Base-by-base conservation (phyloP, 371 early-diverging fungal species). In the Mucor saturninus region DNA sequence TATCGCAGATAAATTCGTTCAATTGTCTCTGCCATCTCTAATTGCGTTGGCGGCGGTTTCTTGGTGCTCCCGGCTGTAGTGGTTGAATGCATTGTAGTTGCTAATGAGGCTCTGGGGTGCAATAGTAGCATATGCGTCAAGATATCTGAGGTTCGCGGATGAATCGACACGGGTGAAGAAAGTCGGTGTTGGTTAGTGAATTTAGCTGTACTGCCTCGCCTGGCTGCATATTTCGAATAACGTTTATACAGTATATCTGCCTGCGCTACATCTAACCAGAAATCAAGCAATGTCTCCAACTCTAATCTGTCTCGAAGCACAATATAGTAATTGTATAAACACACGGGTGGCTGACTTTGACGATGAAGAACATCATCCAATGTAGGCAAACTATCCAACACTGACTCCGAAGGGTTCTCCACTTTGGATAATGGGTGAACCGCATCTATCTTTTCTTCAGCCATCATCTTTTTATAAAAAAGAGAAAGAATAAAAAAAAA, bases 231-330 rank as follows among this genome's bases (percentile, higher is more conserved):
- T 59, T 69, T 73, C 3, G 73, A 26, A 61, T 85, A 88, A 2
- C 79, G 64, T 61, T 74, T 67, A 65, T 86, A 83, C n/a, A 87
- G 62, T 0, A 80, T 68, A 32, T 81, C 77, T 28, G 86, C 88
- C 40, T 85, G 86, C 14, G 81, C 77, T 30, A 89, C 83, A 73
- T 89, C 89, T 31, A 89, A 60, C 85, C 86, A 89, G 61, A 89
- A 89, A 71, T 89, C 89, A 14, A 89, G 65, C 39, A 86, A 65
- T 37, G 75, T 80, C 26, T 81, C 83, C 5, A 83, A 60, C 14
- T 71, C 74, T 30, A 86, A 69, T 45, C 78, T 60, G 53, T 89
- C 88, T 48, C 87, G 76, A 71, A 89, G 71, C 31, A 83, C 84
- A 21, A 89, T 75, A 54, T 89, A 89, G 56, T 83, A 88, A 56